Base-by-base conservation (phyloP, 2,329 filamentous ascomycete species). In the Penicillium sp. region DNA sequence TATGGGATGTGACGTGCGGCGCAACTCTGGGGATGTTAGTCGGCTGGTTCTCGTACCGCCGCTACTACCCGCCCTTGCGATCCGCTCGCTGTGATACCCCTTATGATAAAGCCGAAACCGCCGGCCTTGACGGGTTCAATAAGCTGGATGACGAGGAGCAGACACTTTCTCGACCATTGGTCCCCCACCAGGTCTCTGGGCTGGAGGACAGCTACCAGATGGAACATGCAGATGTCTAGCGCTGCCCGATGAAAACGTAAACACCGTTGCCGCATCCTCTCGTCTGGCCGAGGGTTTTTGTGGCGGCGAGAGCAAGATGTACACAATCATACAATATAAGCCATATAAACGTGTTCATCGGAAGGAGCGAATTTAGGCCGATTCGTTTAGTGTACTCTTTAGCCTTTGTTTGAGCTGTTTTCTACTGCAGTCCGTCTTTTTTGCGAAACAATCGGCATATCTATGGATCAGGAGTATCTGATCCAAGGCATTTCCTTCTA, bases 1-100 rank as follows among this genome's bases (percentile, higher is more conserved):
- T 87, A 2, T 87, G 83, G 58, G 86, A 88, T 71, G 85, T 88
- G 5, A 83, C 82, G 3, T 76, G 76, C 6, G 86, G 86, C 0
- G 82, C 80, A 15, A 55, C 83, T 20, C 69, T 88, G 6, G 86
- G 86, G 0, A 75, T 86, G 34, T 57, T 75, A 1, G 76, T 88
- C 3, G 81, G 85, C 14, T 84, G 81, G 70, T 83, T 85, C 61
- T 84, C 83, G 7, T 88, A 87, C 70, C 76, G 85, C 55, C 76
- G 86, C 52, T 88, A 88, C 67, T 88, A 84, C 68, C 86, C 86
- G 0, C 73, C 79, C 4, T 67, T 88, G 56, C 73, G 79, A 47
- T 80, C 78, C n/a, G 65, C 67, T 14, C 70, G 72, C n/a, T 87
- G 85, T 65, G 80, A 82, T 39, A 77, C 77, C 20, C 83, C 85